Percentiles rank a stretch among this genome's conserved stretches.
These are phyloP conservation scores for Phycomyces nitens DNA, from an alignment of 192 early-diverging fungal species.

Conservation along the genomic window DNA sequence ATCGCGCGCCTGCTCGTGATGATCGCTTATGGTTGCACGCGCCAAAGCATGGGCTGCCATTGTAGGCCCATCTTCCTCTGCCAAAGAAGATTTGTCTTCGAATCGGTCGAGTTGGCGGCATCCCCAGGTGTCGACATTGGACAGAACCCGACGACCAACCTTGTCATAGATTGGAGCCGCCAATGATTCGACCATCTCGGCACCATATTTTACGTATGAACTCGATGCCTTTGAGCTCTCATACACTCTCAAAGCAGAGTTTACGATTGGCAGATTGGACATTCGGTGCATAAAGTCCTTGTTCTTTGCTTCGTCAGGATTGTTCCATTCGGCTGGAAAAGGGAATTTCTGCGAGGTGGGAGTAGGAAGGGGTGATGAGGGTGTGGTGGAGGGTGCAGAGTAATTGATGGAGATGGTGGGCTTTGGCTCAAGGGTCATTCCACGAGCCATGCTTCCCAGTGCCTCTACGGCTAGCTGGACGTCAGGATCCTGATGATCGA, in stretches of 20 bases:
- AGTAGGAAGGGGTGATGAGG: constrained; percentile 20
- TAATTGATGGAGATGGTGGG: constrained; percentile 6
- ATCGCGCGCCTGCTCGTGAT: not conserved
- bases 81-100: not conserved
- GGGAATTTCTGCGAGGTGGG: constrained; percentile 13
- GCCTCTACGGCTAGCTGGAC: constrained; percentile 32
- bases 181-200: constrained; percentile 76
- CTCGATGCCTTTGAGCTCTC: constrained; percentile 65
- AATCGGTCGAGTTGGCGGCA: constrained; percentile 1
- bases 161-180: constrained; percentile 71
- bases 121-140: constrained; percentile 14
- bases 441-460: constrained; percentile 30
- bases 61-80: constrained; percentile 23
- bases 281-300: constrained; percentile 68
- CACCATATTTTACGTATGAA: constrained; percentile 63
- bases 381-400: constrained; percentile 21
- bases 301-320: constrained; percentile 3
- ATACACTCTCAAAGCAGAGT: constrained; percentile 71
- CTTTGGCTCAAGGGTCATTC: not conserved
- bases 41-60: constrained; percentile 34
- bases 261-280: constrained; percentile 75
- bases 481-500: constrained; percentile 31
- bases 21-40: constrained; percentile 31
- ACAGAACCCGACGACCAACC: constrained; percentile 39
- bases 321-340: constrained; percentile 14